Evolutionary conservation across 179 eudicot genomes (phyloP).

Genomic region (Spergularia azorica): DNA sequence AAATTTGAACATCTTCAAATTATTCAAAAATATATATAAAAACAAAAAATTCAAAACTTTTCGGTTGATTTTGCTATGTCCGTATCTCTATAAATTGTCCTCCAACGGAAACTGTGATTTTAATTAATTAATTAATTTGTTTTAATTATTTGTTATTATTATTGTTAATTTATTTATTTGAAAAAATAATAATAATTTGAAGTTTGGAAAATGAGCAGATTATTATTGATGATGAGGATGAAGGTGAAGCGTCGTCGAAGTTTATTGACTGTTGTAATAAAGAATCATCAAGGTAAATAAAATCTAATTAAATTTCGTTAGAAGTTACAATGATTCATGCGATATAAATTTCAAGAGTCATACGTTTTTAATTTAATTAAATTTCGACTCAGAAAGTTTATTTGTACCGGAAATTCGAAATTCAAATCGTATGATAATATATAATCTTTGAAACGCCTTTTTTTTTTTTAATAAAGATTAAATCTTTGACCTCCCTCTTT

Average conservation of each 20-base stretch:
- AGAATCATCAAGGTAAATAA: constrained; percentile 35
- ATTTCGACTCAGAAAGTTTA: not conserved
- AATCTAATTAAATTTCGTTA: too few relatives aligned
- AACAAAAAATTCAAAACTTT: not conserved
- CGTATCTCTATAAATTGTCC: constrained; percentile 1
- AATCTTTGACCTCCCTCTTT: not conserved
- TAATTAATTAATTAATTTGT: not conserved
- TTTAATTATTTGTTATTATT: not conserved
- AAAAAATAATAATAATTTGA: not conserved
- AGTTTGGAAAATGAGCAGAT: constrained; percentile 24
- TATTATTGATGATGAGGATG: constrained; percentile 14
- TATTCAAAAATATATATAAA: not conserved
- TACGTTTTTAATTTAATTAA: constrained; percentile 19
- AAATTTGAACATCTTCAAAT: constrained; percentile 9
- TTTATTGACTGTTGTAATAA: constrained; percentile 22
- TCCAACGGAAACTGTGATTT: not conserved
- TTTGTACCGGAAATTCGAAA: constrained; percentile 37
- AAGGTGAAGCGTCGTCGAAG: constrained; percentile 31
- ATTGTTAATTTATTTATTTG: too few relatives aligned
- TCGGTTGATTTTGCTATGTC: not conserved
- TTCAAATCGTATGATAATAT: constrained; percentile 24
- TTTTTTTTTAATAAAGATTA: not conserved
- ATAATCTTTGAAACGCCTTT: constrained; percentile 3
- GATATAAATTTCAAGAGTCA: not conserved
- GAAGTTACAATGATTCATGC: not conserved